Conservation (phyloP, 148 eudicot species). For the Rhododendron molle region DNA sequence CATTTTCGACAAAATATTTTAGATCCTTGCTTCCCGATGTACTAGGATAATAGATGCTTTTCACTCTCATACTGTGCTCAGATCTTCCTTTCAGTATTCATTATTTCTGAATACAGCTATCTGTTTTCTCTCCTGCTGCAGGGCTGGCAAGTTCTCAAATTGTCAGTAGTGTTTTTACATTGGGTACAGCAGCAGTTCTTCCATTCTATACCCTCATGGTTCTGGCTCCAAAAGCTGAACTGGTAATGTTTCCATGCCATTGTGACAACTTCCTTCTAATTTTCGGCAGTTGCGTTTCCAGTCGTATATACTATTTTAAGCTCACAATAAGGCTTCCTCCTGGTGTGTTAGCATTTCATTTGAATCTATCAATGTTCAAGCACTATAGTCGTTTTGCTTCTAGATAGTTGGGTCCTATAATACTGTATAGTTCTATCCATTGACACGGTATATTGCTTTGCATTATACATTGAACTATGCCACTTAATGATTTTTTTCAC, state of each 20-base stretch:
- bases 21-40: neutral
- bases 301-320: neutral
- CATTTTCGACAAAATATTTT: neutral
- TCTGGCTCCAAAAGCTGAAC: constrained; percentile 78
- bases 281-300: neutral
- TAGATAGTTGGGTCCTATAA: neutral
- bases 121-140: constrained; percentile 19
- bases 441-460: neutral
- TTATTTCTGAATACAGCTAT: neutral
- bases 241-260: constrained; percentile 39
- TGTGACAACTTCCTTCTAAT: neutral
- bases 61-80: neutral
- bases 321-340: neutral
- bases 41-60: neutral
- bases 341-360: neutral
- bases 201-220: constrained; percentile 93
- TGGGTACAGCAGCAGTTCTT: constrained; percentile 85
- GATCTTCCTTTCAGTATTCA: neutral
- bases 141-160: constrained; percentile 58
- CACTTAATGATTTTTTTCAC: neutral
- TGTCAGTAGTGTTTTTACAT: constrained; percentile 66
- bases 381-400: neutral
- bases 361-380: neutral
- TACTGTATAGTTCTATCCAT: neutral
- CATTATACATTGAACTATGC: neutral